phyloP scores from a whole-genome alignment of 2,329 filamentous ascomycete species.

The Cladosporium velox region DNA sequence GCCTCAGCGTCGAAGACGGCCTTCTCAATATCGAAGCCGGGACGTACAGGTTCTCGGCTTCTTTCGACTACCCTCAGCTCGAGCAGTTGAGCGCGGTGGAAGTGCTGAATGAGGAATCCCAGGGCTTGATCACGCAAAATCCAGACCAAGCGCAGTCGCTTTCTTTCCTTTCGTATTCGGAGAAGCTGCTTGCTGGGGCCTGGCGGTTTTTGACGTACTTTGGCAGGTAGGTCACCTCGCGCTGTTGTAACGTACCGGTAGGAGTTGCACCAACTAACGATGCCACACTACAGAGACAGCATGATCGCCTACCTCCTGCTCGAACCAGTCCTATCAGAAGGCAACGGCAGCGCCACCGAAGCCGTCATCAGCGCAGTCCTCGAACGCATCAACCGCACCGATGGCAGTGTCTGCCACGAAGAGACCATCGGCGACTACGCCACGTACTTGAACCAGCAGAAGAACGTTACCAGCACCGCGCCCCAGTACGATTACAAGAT shows the following conservation, averaged over 20 bases:
- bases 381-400: conserved; percentile 61
- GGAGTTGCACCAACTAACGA: background rate
- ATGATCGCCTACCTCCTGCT: conserved; percentile 63
- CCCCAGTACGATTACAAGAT: conserved; percentile 49
- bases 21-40: conserved; percentile 55
- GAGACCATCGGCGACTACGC: conserved; percentile 68
- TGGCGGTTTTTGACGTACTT: conserved; percentile 70
- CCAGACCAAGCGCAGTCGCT: conserved; percentile 55
- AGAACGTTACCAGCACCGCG: conserved; percentile 55
- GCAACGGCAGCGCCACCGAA: conserved; percentile 58
- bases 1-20: conserved; percentile 45
- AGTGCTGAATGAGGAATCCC: conserved; percentile 54
- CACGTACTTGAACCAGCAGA: conserved; percentile 59
- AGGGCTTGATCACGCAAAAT: conserved; percentile 49
- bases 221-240: conserved; percentile 44
- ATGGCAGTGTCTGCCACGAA: conserved; percentile 65
- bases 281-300: conserved; percentile 48
- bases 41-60: conserved; percentile 59
- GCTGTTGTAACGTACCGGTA: background rate
- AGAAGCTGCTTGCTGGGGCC: conserved; percentile 64
- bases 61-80: conserved; percentile 64
- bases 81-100: conserved; percentile 53
- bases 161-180: conserved; percentile 64
- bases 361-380: conserved; percentile 62
- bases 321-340: conserved; percentile 59